phyloP scores from a whole-genome alignment of 345 rosid genomes.

The Alliaria petiolata region DNA sequence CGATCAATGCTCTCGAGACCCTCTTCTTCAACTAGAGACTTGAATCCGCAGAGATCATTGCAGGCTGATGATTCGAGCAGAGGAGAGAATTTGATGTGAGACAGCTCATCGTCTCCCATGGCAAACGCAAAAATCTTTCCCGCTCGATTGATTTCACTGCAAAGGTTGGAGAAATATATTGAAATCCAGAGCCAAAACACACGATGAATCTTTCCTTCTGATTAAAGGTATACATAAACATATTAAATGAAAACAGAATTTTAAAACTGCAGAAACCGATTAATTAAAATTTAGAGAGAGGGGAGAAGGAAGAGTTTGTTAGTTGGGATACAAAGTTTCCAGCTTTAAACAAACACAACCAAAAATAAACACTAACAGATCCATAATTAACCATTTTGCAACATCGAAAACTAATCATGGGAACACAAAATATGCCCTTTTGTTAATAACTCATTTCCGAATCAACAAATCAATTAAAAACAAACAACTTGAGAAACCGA shows the following conservation, averaged over 20 bases:
- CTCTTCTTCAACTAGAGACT: constrained; percentile 47
- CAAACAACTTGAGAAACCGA: constrained; percentile 2
- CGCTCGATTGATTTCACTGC: constrained; percentile 37
- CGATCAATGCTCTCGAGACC: constrained; percentile 49
- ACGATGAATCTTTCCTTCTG: constrained; percentile 9
- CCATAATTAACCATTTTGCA: constrained; percentile 30
- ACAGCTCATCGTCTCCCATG: constrained; percentile 34
- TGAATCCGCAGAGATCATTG: constrained; percentile 63
- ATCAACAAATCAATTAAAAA: background rate
- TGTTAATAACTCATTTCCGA: constrained; percentile 21
- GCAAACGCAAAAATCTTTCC: constrained; percentile 24
- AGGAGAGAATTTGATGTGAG: constrained; percentile 39
- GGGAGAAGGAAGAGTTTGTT: constrained; percentile 20
- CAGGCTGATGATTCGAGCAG: constrained; percentile 71
- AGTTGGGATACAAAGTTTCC: constrained; percentile 12
- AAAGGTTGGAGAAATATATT: constrained; percentile 21
- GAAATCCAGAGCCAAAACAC: background rate
- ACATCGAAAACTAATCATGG: constrained; percentile 34
- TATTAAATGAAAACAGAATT: constrained; percentile 17
- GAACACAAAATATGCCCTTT: constrained; percentile 5
- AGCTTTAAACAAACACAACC: constrained; percentile 26
- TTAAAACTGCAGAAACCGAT: constrained; percentile 29
- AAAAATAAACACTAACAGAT: constrained; percentile 34
- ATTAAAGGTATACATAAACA: constrained; percentile 25
- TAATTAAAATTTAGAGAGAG: background rate